Percentiles rank a stretch among this genome's conserved stretches.
Evolutionary conservation across 129 eudicot genomes (phyloP).

Genomic region (Lactuca sativa): DNA sequence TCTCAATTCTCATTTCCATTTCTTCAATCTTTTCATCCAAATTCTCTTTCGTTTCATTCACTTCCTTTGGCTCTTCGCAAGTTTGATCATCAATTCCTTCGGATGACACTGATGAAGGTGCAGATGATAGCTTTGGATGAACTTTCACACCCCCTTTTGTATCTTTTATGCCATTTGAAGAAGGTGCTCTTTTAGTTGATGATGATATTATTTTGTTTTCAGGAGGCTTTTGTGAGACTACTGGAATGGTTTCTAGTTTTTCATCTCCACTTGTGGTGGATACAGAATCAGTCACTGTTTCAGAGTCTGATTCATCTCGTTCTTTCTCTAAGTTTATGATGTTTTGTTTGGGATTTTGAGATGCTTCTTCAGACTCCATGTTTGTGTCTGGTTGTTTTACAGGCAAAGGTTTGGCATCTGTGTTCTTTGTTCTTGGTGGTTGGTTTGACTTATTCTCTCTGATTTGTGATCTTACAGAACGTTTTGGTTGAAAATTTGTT

Average conservation of each 20-base stretch:
- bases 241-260: slow-evolving; percentile 45
- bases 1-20: slow-evolving; percentile 78
- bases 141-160: slow-evolving; percentile 41
- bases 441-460: slow-evolving; percentile 42
- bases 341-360: slow-evolving; percentile 22
- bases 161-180: slow-evolving; percentile 33
- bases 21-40: slow-evolving; percentile 57
- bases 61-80: slow-evolving; percentile 43
- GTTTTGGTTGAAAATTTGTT: slow-evolving; percentile 43
- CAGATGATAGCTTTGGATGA: slow-evolving; percentile 64
- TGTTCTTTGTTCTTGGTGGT: slow-evolving; percentile 39
- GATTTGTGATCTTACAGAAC: slow-evolving; percentile 49
- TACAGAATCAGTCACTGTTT: slow-evolving; percentile 70
- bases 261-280: slow-evolving; percentile 72
- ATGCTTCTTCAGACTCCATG: slow-evolving; percentile 13
- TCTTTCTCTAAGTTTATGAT: slow-evolving; percentile 42
- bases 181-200: slow-evolving; percentile 41
- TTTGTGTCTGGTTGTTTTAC: slow-evolving; percentile 24
- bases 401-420: slow-evolving; percentile 29
- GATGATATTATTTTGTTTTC: slow-evolving; percentile 27
- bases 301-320: slow-evolving; percentile 65
- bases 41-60: slow-evolving; percentile 50
- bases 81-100: slow-evolving; percentile 50
- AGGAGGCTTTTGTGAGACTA: slow-evolving; percentile 34
- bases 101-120: slow-evolving; percentile 68